These are phyloP conservation scores for Chaetomium strumarium DNA, from an alignment of 2,329 filamentous ascomycete genomes.

Conservation along the genomic window DNA sequence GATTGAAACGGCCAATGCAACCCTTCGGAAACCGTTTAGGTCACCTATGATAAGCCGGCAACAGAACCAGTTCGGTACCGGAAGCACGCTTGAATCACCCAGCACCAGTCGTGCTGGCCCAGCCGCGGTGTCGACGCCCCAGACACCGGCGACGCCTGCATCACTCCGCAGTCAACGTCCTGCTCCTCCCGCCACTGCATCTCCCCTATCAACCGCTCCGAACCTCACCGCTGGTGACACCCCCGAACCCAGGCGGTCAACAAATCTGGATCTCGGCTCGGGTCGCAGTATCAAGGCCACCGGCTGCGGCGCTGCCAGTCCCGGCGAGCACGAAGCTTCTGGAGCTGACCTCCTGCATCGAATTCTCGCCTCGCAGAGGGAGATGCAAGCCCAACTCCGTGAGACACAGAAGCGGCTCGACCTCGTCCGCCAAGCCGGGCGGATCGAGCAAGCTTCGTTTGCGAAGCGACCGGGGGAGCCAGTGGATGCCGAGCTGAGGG, in stretches of 20 bases:
- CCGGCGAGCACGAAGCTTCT: not conserved
- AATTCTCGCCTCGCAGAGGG: constrained; percentile 13
- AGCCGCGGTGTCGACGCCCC: not conserved
- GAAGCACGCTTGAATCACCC: not conserved
- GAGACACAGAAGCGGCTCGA: constrained; percentile 29
- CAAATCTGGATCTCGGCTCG: not conserved
- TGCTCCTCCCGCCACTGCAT: not conserved
- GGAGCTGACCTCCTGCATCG: constrained; percentile 15
- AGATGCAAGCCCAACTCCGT: constrained; percentile 4
- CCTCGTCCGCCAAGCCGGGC: constrained; percentile 41
- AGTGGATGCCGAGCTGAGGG: constrained; percentile 50
- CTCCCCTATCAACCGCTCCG: not conserved
- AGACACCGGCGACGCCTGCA: not conserved
- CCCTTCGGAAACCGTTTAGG: constrained; percentile 64
- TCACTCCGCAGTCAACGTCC: not conserved
- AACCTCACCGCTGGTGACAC: not conserved
- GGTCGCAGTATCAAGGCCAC: not conserved
- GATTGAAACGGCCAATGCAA: constrained; percentile 50
- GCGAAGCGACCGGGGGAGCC: not conserved
- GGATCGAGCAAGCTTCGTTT: constrained; percentile 35
- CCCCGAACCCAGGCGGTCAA: no score
- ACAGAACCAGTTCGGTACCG: not conserved
- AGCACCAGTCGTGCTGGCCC: not conserved
- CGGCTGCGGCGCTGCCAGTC: not conserved
- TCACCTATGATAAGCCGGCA: constrained; percentile 44